Conservation (phyloP, 2,329 filamentous ascomycete species). For the Bisporella sp. region DNA sequence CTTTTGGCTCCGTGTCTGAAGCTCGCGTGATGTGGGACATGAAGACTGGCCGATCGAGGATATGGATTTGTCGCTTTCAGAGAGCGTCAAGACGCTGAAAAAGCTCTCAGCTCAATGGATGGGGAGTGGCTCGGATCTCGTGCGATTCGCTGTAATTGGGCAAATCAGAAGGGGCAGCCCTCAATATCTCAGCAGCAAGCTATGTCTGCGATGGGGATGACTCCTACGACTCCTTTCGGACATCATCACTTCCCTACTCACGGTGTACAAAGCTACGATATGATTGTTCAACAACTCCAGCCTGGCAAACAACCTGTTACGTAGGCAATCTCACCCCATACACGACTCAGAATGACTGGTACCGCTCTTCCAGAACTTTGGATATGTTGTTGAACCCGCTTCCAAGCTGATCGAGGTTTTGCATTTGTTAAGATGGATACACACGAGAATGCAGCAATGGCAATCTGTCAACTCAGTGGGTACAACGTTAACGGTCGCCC, state of each 20-base stretch:
- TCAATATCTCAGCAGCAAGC: slow-evolving; percentile 97
- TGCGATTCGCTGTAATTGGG: slow-evolving; percentile 99
- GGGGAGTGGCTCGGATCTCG: slow-evolving; percentile 98
- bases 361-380: slow-evolving; percentile 98
- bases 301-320: slow-evolving; percentile 98
- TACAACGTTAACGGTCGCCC: slow-evolving; percentile 97
- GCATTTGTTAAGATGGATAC: slow-evolving; percentile 99
- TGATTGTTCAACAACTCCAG: slow-evolving; percentile 92
- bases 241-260: slow-evolving; percentile 98
- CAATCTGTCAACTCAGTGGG: slow-evolving; percentile 94
- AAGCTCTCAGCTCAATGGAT: slow-evolving; percentile 95
- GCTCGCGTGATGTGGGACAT: slow-evolving; percentile 99
- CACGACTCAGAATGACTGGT: slow-evolving; percentile 93
- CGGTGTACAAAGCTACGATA: slow-evolving; percentile 94
- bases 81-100: slow-evolving; percentile 88
- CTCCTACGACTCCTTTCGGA: slow-evolving; percentile 90
- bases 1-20: slow-evolving; percentile 92
- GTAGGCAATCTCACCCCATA: slow-evolving; percentile 97
- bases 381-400: slow-evolving; percentile 95
- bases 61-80: slow-evolving; percentile 98
- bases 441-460: slow-evolving; percentile 96
- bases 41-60: slow-evolving; percentile 96
- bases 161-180: slow-evolving; percentile 99
- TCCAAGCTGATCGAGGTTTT: slow-evolving; percentile 96
- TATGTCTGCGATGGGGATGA: slow-evolving; percentile 97